Conservation (phyloP, 768 basidiomycete species). For the Lyophyllum atratum region DNA sequence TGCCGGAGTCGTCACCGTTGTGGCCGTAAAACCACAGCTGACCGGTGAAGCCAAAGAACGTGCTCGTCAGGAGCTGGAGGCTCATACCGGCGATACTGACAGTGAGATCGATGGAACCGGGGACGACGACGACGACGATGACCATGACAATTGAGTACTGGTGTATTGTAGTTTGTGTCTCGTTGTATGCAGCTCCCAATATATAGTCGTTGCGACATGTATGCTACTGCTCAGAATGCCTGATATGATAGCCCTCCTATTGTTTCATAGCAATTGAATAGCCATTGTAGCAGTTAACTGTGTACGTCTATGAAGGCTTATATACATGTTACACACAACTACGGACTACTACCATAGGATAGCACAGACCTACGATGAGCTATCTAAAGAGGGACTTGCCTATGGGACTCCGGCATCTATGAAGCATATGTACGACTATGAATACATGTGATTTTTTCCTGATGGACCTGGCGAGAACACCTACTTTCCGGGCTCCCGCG, state of each 20-base stretch:
- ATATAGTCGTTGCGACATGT: not conserved
- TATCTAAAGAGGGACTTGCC: slow-evolving; percentile 1
- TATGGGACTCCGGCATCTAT: not conserved
- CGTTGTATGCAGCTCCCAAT: too few species aligned
- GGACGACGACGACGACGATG: not conserved
- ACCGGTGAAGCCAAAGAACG: slow-evolving; percentile 2
- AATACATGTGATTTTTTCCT: not conserved
- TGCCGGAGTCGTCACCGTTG: not conserved
- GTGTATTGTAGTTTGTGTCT: not conserved
- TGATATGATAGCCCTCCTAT: not conserved
- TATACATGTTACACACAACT: not conserved
- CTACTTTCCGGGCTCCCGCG: not conserved
- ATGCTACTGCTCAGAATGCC: not conserved
- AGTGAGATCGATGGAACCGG: slow-evolving; percentile 2
- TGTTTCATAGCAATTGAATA: not conserved
- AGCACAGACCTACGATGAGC: not conserved
- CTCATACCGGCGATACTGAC: slow-evolving; percentile 13
- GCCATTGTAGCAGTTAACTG: not conserved
- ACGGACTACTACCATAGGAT: not conserved
- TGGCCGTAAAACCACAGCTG: not conserved
- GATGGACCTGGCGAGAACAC: not conserved
- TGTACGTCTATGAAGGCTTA: not conserved
- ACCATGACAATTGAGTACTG: not conserved
- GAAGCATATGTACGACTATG: not conserved
- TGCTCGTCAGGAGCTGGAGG: slow-evolving; percentile 9